A percentile compares a stretch with the other conserved stretches of the same genome.
Evolutionary conservation across 345 rosid species (phyloP).

Genomic region (Populus ilicifolia): DNA sequence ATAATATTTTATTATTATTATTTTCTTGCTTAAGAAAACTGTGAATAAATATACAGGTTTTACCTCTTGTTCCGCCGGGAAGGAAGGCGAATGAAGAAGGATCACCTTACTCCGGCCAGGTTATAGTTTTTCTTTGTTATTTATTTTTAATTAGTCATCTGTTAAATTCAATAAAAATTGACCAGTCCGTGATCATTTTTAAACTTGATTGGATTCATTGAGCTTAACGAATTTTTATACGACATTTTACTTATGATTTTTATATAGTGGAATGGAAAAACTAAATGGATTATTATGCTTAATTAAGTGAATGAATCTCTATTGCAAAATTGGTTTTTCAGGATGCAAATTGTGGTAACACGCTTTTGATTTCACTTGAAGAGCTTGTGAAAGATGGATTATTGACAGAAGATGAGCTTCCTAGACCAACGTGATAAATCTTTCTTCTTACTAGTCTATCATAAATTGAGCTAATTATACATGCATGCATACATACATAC

Average conservation of each 20-base stretch:
- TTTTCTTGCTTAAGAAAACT: not conserved
- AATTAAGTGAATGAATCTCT: not conserved
- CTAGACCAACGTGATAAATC: slow-evolving; percentile 54
- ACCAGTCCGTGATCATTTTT: not conserved
- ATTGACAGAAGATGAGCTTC: slow-evolving; percentile 64
- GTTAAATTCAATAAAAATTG: not conserved
- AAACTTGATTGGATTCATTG: not conserved
- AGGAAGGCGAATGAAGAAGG: slow-evolving; percentile 57
- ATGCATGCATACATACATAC: too few species aligned
- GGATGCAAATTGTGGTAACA: slow-evolving; percentile 97
- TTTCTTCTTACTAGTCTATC: not conserved
- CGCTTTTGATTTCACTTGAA: slow-evolving; percentile 82
- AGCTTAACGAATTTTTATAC: too few species aligned
- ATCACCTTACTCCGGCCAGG: slow-evolving; percentile 95
- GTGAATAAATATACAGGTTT: slow-evolving; percentile 47
- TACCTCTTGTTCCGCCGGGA: slow-evolving; percentile 93
- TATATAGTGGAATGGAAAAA: not conserved
- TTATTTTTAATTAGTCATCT: not conserved
- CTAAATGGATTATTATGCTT: not conserved
- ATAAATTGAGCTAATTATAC: not conserved
- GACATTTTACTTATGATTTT: too few species aligned
- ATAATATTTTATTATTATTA: too few species aligned
- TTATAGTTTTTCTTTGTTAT: slow-evolving; percentile 9
- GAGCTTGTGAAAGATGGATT: slow-evolving; percentile 89
- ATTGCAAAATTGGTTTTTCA: slow-evolving; percentile 20